Percentiles rank a stretch among this genome's conserved stretches.
phyloP scores from a whole-genome alignment of 2,329 filamentous ascomycete genomes.

The Fusarium nodosum region DNA sequence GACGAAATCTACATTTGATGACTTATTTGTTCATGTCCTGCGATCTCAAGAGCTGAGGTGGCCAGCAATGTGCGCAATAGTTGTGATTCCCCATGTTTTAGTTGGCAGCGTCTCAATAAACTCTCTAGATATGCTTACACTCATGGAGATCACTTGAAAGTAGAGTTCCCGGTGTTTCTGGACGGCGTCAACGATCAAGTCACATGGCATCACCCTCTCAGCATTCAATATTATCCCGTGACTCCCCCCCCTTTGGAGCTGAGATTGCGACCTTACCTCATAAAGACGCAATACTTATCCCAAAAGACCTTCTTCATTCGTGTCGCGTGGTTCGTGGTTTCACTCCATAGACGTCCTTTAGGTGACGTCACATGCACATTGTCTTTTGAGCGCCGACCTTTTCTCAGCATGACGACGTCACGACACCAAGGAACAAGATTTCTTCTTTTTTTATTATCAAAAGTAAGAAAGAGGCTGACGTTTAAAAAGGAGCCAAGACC shows the following conservation, averaged over 20 bases:
- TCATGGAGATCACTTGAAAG: background rate
- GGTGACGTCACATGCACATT: constrained; percentile 49
- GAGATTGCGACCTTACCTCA: constrained; percentile 22
- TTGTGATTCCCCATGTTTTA: background rate
- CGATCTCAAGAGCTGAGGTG: background rate
- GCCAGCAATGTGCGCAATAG: background rate
- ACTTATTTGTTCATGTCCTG: too few relatives aligned
- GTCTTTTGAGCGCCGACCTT: constrained; percentile 12
- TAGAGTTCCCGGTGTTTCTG: background rate
- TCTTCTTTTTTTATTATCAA: background rate
- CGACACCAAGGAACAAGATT: constrained; percentile 39
- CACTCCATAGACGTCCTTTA: background rate
- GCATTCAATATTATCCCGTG: background rate
- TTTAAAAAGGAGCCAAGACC: constrained; percentile 15
- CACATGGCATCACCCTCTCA: constrained; percentile 5
- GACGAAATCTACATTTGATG: background rate
- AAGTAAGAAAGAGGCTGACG: background rate
- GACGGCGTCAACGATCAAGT: background rate
- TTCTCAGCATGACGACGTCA: constrained; percentile 50
- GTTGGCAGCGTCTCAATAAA: background rate
- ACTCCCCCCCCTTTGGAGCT: background rate
- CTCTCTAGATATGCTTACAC: background rate
- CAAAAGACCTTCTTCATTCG: background rate
- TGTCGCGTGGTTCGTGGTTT: constrained; percentile 40
- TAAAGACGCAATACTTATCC: constrained; percentile 36